Percentiles rank a stretch among this genome's conserved stretches.
phyloP scores from a whole-genome alignment of 345 rosid genomes.

The Lepidium aucheri region DNA sequence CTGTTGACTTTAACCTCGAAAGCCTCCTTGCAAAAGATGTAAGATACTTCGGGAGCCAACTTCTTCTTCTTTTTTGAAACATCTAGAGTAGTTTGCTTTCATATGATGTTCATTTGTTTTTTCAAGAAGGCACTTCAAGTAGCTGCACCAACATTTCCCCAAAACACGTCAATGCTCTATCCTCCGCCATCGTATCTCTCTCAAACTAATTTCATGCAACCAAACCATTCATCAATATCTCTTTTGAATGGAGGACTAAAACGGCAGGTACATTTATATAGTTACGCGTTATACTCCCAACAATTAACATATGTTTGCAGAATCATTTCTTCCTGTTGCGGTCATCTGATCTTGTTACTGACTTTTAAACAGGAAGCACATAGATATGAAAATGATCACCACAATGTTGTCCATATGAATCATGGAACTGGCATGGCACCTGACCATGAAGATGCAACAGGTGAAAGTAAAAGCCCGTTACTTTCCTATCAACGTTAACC shows the following conservation, averaged over 20 bases:
- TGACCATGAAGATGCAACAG: slow-evolving; percentile 3
- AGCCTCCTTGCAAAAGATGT: slow-evolving; percentile 80
- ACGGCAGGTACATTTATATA: slow-evolving; percentile 70
- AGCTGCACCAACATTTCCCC: slow-evolving; percentile 40
- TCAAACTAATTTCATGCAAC: slow-evolving; percentile 37
- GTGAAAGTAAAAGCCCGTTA: not conserved
- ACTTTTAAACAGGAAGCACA: slow-evolving; percentile 34
- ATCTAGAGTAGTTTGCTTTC: not conserved
- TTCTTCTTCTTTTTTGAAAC: not conserved
- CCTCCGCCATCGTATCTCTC: slow-evolving; percentile 39
- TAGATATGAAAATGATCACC: slow-evolving; percentile 66
- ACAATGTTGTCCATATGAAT: slow-evolving; percentile 61
- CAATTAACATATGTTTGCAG: not conserved
- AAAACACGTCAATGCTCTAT: slow-evolving; percentile 50
- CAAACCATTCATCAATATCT: slow-evolving; percentile 36
- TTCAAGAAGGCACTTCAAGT: slow-evolving; percentile 49
- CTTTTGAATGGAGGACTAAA: slow-evolving; percentile 41
- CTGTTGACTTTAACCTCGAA: slow-evolving; percentile 58
- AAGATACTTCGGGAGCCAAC: slow-evolving; percentile 23
- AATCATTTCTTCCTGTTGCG: not conserved
- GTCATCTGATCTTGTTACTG: not conserved
- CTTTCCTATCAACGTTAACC: not conserved
- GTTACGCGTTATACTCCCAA: not conserved
- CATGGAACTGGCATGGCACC: slow-evolving; percentile 32
- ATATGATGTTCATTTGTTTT: not conserved